These are phyloP conservation scores for Mucuna pruriens DNA, from an alignment of 306 rosid genomes.

Conservation along the genomic window DNA sequence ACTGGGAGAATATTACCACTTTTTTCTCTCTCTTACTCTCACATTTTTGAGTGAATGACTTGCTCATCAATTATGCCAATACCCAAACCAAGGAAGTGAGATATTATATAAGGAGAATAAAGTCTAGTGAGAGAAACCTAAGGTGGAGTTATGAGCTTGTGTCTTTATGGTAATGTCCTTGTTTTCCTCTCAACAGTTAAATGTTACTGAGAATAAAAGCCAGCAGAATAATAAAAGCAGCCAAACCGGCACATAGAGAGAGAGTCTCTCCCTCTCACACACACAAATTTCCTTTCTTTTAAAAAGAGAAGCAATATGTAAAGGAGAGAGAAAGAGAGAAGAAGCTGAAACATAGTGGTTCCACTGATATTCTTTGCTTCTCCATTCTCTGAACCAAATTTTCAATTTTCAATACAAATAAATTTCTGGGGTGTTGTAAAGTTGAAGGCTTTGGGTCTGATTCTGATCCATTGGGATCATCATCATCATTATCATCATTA, in stretches of 20 bases:
- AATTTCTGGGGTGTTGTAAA: conserved; percentile 12
- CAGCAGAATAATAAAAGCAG: conserved; percentile 30
- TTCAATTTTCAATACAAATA: background rate
- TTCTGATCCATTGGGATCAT: conserved; percentile 16
- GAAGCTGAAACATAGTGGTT: conserved; percentile 39
- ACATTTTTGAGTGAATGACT: background rate
- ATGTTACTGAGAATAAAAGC: conserved; percentile 33
- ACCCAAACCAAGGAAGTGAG: conserved; percentile 2
- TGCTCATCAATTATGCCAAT: background rate
- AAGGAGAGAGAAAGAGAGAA: background rate
- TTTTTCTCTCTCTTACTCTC: background rate
- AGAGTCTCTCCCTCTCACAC: background rate
- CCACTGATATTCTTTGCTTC: conserved; percentile 47
- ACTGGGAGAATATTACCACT: background rate
- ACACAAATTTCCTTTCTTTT: background rate
- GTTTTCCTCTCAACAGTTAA: conserved; percentile 38
- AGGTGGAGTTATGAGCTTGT: conserved; percentile 13
- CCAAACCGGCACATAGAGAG: conserved; percentile 4
- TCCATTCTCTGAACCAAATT: conserved; percentile 40
- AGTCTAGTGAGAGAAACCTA: conserved; percentile 30
- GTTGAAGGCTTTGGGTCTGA: conserved; percentile 7
- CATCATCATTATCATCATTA: background rate
- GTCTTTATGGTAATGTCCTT: conserved; percentile 34
- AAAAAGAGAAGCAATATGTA: background rate
- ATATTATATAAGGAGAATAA: background rate